Evolutionary conservation across 371 early-diverging fungal genomes (phyloP).

Genomic region (Gilbertella persicaria): DNA sequence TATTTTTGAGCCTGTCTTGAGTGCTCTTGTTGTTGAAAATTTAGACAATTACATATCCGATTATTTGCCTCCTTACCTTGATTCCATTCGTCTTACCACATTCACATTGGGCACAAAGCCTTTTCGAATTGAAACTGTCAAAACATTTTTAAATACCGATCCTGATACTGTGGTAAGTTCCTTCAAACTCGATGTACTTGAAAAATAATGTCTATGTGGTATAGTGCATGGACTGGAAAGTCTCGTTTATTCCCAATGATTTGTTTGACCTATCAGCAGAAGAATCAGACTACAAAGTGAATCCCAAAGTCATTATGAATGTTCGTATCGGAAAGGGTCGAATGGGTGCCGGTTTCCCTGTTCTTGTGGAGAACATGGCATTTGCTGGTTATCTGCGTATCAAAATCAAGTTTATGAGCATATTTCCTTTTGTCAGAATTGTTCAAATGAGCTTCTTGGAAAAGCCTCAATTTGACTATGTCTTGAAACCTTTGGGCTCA

Average conservation of each 20-base stretch:
- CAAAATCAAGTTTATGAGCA: slow-evolving; percentile 82
- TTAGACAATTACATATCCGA: slow-evolving; percentile 79
- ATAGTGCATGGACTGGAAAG: slow-evolving; percentile 92
- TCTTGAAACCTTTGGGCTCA: slow-evolving; percentile 90
- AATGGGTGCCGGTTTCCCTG: slow-evolving; percentile 91
- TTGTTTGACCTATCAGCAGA: slow-evolving; percentile 64
- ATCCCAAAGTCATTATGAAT: slow-evolving; percentile 90
- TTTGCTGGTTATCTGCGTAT: slow-evolving; percentile 85
- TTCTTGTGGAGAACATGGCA: slow-evolving; percentile 91
- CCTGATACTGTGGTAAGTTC: slow-evolving; percentile 76
- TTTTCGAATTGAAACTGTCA: slow-evolving; percentile 90
- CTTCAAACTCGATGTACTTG: no score
- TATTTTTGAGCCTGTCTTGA: slow-evolving; percentile 92
- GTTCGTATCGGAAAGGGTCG: slow-evolving; percentile 90
- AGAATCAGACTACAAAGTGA: slow-evolving; percentile 69
- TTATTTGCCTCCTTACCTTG: slow-evolving; percentile 87
- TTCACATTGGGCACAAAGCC: slow-evolving; percentile 98
- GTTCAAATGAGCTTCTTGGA: slow-evolving; percentile 91
- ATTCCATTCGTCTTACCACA: slow-evolving; percentile 88
- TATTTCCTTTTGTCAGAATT: slow-evolving; percentile 87
- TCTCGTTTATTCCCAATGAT: slow-evolving; percentile 86
- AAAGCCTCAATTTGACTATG: slow-evolving; percentile 91
- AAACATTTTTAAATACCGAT: slow-evolving; percentile 71
- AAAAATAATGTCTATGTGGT: no score
- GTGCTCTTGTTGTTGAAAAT: slow-evolving; percentile 74